A percentile compares a stretch with the other conserved stretches of the same genome.
phyloP scores from a whole-genome alignment of 139 green algal genomes.

The Chlorella sp. region DNA sequence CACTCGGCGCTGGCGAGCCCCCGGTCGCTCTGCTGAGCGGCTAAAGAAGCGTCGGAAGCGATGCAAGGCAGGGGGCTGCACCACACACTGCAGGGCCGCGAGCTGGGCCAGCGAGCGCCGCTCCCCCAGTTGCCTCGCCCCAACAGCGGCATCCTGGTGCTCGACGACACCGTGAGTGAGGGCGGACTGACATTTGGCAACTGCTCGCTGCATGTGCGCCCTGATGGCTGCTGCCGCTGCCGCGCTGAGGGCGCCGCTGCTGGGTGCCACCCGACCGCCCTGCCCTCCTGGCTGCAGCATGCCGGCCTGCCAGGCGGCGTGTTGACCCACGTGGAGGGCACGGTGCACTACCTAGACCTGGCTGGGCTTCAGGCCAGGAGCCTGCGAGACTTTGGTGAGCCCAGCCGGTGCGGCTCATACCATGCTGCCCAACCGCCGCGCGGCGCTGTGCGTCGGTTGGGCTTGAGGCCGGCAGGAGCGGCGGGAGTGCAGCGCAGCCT shows the following conservation, averaged over 20 bases:
- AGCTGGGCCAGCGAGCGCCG: background rate
- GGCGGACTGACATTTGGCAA: no score
- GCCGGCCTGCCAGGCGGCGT: background rate
- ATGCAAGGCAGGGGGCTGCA: background rate
- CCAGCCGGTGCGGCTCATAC: no score
- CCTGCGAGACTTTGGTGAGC: conserved; percentile 13
- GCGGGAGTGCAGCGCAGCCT: no score
- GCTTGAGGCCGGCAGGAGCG: background rate
- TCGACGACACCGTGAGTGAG: background rate
- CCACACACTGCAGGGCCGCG: background rate
- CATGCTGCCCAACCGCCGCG: background rate
- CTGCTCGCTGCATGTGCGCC: no score
- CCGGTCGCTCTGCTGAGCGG: background rate
- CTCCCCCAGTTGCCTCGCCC: background rate
- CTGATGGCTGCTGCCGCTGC: no score
- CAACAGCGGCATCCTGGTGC: background rate
- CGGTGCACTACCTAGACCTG: conserved; percentile 26
- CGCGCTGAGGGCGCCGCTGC: no score
- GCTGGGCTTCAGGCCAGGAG: background rate
- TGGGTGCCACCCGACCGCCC: background rate
- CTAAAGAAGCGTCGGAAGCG: background rate
- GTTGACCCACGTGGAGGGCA: background rate
- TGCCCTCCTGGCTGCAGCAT: background rate
- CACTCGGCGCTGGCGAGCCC: no score
- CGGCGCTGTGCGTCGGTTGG: background rate